A percentile compares a stretch with the other conserved stretches of the same genome.
Conservation (phyloP, 1,139 yeast species). For the Candida sanyaensis region DNA sequence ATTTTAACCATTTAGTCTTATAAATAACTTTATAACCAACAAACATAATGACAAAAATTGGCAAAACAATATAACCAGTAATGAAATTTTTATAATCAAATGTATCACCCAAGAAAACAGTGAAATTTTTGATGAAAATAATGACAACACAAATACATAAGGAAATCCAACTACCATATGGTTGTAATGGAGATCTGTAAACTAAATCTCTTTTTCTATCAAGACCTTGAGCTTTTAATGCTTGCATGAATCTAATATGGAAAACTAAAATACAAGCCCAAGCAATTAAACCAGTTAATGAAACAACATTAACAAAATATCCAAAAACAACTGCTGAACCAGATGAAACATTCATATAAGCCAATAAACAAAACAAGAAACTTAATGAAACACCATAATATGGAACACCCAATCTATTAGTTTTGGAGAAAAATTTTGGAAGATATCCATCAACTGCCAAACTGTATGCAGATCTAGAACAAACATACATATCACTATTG, state of each 20-base stretch:
- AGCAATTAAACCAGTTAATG: conserved; percentile 70
- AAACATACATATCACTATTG: conserved; percentile 50
- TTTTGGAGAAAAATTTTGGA: conserved; percentile 50
- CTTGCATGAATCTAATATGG: conserved; percentile 63
- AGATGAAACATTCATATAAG: conserved; percentile 62
- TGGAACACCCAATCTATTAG: conserved; percentile 42
- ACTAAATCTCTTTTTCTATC: conserved; percentile 41
- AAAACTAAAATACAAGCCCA: conserved; percentile 69
- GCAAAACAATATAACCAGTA: conserved; percentile 78
- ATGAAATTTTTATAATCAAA: conserved; percentile 56
- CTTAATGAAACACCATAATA: conserved; percentile 38
- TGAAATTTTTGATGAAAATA: conserved; percentile 71
- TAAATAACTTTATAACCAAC: conserved; percentile 59
- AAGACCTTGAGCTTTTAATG: conserved; percentile 64
- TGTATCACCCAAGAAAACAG: conserved; percentile 61
- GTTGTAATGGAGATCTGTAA: conserved; percentile 67
- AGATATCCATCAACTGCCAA: conserved; percentile 50
- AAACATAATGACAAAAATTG: conserved; percentile 57
- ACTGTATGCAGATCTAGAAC: conserved; percentile 47
- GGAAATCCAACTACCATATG: conserved; percentile 63
- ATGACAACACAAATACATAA: conserved; percentile 55
- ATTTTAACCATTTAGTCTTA: conserved; percentile 52
- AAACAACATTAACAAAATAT: conserved; percentile 72
- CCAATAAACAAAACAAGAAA: conserved; percentile 54
- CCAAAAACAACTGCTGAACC: conserved; percentile 56